phyloP scores from a whole-genome alignment of 108 stramenopile genomes.

The Hondaea fermentalgiana region DNA sequence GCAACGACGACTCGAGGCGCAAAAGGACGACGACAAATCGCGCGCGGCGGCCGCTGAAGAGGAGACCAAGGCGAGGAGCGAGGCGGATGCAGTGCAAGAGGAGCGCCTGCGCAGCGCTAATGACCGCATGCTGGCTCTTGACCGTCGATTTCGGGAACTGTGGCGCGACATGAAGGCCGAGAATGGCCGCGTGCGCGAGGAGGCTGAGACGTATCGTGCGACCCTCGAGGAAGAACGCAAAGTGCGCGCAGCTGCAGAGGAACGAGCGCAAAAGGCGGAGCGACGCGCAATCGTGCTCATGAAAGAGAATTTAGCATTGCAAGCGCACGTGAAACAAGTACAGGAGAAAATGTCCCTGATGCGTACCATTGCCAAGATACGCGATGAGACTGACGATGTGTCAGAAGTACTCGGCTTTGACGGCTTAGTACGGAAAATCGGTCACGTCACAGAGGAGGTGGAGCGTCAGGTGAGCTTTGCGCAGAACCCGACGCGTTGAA shows the following conservation, averaged over 20 bases:
- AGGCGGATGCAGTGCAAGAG: not conserved
- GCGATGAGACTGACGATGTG: not conserved
- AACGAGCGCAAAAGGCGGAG: not conserved
- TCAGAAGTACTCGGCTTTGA: not conserved
- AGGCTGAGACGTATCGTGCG: not conserved
- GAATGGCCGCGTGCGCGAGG: not conserved
- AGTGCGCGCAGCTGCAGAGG: not conserved
- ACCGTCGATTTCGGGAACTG: not conserved
- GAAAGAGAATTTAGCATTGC: not conserved
- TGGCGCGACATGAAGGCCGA: not conserved
- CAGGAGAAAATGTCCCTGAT: not conserved
- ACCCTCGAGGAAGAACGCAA: not conserved
- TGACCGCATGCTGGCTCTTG: not conserved
- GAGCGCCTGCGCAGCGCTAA: not conserved
- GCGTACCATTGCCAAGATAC: not conserved
- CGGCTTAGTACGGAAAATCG: not conserved
- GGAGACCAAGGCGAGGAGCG: not conserved
- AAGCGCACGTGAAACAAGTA: not conserved
- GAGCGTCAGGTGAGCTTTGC: not conserved
- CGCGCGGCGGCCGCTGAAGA: no score
- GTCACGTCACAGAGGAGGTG: not conserved
- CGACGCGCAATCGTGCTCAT: not conserved
- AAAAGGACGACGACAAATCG: not conserved
- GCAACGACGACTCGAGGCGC: not conserved
- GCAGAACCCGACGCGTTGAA: not conserved